Base-by-base conservation (phyloP, 2,329 filamentous ascomycete genomes). In the Neonectria hederae region DNA sequence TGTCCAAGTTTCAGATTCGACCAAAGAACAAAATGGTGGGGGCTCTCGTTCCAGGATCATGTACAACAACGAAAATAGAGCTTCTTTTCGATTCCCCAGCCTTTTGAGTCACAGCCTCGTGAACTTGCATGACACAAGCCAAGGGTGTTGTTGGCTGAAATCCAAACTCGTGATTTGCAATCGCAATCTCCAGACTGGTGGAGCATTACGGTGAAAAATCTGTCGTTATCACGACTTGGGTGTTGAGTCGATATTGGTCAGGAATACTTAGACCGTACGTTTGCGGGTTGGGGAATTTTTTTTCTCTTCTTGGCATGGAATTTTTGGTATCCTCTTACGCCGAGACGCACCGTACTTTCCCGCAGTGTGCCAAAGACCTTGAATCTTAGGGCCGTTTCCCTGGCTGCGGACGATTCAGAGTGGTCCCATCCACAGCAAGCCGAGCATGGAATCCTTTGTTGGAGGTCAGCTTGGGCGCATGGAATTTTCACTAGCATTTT, bases 251-350 rank as follows among this genome's bases (percentile, higher is more conserved):
- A 63, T 53, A 8, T 55, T 64, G 43, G 62, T 63, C 71, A 73
- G 69, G 71, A 71, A 71, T 73, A 59, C 62, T 67, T 45, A 66
- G 71, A 71, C 71, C 69, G 65, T 71, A 69, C 64, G 64, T 71
- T 73, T 57, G 59, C 54, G 56, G 56, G 59, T 49, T 63, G 59
- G 62, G 54, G 28, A 65, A 45, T 71, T 71, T 62, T 64, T 66
- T 60, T 51, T 51, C 48, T 42, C 38, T 42, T 42, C n/a, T 58
- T 64, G 62, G 62, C 58, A 64, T 53, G 38, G 53, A 57, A 56
- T 55, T 40, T 43, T 52, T 55, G 46, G 55, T 46, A 60, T 58
- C 55, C 40, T 56, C 35, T 52, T 22, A 35, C 48, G 40, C 52
- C 57, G 52, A 69, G 46, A 59, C n/a, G 43, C 42, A 56, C 53